These are phyloP conservation scores for Tilletiaria anomala DNA, from an alignment of 1,284 basidiomycete genomes.

Conservation along the genomic window DNA sequence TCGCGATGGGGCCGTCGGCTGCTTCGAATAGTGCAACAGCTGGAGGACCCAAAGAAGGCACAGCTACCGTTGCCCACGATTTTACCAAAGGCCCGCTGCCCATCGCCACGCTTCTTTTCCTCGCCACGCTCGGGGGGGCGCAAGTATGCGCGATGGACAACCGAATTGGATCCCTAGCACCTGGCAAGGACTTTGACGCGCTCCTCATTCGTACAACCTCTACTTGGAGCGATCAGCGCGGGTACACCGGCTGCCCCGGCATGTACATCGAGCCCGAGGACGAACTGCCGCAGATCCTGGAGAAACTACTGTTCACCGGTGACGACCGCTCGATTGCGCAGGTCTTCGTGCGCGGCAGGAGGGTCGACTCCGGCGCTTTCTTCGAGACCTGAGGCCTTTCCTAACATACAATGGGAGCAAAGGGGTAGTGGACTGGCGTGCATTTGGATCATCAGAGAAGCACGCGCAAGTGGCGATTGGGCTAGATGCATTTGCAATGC, in stretches of 20 bases:
- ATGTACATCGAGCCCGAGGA: conserved; percentile 48
- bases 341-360: conserved; percentile 66
- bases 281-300: conserved; percentile 31
- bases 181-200: conserved; percentile 81
- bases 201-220: conserved; percentile 46
- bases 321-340: conserved; percentile 72
- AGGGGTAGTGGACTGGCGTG: no score
- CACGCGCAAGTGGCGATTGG: no score
- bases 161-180: conserved; percentile 61
- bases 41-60: not conserved
- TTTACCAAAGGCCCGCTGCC: conserved; percentile 56
- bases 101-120: conserved; percentile 64
- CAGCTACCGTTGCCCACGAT: conserved; percentile 4
- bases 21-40: conserved; percentile 1
- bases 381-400: no score
- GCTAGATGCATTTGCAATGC: no score
- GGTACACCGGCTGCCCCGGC: conserved; percentile 46
- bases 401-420: no score
- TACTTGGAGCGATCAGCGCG: not conserved
- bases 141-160: conserved; percentile 59
- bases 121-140: conserved; percentile 85
- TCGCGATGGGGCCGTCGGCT: conserved; percentile 39
- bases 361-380: not conserved
- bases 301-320: conserved; percentile 34
- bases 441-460: no score